These are phyloP conservation scores for Barnettozyma pratensis DNA, from an alignment of 805 yeast species.

Conservation along the genomic window DNA sequence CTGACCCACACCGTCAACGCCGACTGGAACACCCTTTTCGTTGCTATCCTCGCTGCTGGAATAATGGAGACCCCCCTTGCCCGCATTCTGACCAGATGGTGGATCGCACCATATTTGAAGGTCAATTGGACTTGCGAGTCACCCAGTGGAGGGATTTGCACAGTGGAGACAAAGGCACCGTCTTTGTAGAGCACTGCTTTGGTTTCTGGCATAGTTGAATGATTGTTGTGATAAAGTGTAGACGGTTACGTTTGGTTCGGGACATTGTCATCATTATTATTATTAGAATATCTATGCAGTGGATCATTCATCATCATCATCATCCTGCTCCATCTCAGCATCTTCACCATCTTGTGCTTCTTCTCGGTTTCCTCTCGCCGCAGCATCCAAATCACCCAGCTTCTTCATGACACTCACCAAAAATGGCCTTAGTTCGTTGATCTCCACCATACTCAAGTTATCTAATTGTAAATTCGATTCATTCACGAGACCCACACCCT, in stretches of 20 bases:
- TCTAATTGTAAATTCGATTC: slow-evolving; percentile 80
- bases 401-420: slow-evolving; percentile 77
- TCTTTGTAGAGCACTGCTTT: neutral
- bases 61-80: slow-evolving; percentile 9
- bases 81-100: slow-evolving; percentile 6
- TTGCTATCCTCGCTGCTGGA: neutral
- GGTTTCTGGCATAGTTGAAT: neutral
- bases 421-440: slow-evolving; percentile 84
- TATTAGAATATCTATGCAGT: too few relatives aligned
- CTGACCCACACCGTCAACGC: slow-evolving; percentile 10
- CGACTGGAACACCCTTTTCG: neutral
- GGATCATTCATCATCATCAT: neutral
- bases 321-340: slow-evolving; percentile 1
- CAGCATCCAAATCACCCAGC: slow-evolving; percentile 50
- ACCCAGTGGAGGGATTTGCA: neutral
- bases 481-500: slow-evolving; percentile 73
- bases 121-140: neutral
- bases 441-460: slow-evolving; percentile 76
- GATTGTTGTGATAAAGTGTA: too few relatives aligned
- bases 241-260: too few relatives aligned
- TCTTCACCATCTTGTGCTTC: too few relatives aligned
- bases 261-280: slow-evolving; percentile 1
- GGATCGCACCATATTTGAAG: slow-evolving; percentile 3
- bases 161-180: neutral
- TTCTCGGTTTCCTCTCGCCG: slow-evolving; percentile 8